Conservation (phyloP, 225 moss, liverwort and hornwort genomes). For the Bryoerythrophyllum caledonicum region DNA sequence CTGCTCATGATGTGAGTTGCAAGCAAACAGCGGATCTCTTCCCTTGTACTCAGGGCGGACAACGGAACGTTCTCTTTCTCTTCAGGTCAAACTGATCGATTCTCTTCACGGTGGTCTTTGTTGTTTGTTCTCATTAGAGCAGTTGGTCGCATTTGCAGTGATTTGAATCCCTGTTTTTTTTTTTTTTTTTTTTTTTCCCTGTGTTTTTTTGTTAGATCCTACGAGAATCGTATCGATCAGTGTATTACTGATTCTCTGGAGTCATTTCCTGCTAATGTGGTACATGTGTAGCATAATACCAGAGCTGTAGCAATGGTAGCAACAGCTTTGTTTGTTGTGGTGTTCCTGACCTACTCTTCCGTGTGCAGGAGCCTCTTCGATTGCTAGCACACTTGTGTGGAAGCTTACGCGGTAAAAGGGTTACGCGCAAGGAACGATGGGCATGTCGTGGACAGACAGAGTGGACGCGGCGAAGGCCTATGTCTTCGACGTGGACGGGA, state of each 20-base stretch:
- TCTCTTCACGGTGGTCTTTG: neutral
- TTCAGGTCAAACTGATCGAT: constrained; percentile 1
- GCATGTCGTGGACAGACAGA: constrained; percentile 28
- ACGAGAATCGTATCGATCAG: neutral
- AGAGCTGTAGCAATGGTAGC: neutral
- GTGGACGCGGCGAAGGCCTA: constrained; percentile 35
- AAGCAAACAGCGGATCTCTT: neutral
- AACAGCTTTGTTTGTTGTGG: neutral
- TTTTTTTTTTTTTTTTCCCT: neutral
- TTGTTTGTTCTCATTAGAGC: neutral
- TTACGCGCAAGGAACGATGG: constrained; percentile 26
- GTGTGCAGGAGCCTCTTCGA: constrained; percentile 15
- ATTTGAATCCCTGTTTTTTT: neutral
- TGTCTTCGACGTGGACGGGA: constrained; percentile 34
- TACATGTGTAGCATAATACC: neutral
- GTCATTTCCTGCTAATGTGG: neutral
- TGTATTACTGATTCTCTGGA: neutral
- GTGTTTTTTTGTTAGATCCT: neutral
- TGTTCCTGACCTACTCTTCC: neutral
- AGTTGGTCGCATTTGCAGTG: constrained; percentile 7
- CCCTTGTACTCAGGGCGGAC: too few relatives aligned
- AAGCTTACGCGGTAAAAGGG: neutral
- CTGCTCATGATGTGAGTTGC: neutral
- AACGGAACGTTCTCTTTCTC: neutral
- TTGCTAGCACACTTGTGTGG: neutral